Base-by-base conservation (phyloP, 148 eudicot genomes). In the Oxyria digyna region DNA sequence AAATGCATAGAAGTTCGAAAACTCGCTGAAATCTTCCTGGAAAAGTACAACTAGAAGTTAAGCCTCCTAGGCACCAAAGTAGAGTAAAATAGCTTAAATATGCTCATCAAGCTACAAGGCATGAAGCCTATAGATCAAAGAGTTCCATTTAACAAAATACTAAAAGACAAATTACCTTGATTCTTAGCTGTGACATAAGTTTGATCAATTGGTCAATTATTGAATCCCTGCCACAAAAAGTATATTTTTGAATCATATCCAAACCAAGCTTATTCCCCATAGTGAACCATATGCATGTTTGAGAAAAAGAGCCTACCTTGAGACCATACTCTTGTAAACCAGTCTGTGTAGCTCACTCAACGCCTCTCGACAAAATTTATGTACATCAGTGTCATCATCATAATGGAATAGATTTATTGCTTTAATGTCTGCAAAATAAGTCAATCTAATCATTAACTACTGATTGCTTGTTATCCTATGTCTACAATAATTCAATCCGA, bases 1-100 rank as follows among this genome's bases (percentile, higher is more conserved):
- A 81, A 94, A 94, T 69, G 84, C 90, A 75, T 94, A 94, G 74
- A 94, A 90, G 64, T 81, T 81, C 2, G 88, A 77, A 76, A 90
- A 94, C 74, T 90, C 96, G 11, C 80, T 73, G 77, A 78, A 88
- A 76, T 90, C 87, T 40, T 77, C 83, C 98, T 90, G 74, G 70
- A 77, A 72, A 67, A 26, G 62, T 68, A 43, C 71, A 45, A 10
- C 20, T 9, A 41, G 14, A 29, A n/a, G 57, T 55, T 31, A 68
- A 67, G 26, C 5, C 26, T 18, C 27, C 4, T 40, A 42, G 31
- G 7, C 63, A 69, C 59, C 20, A 42, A 17, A 69, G 10, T 26
- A 57, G 26, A 11, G 32, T 55, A 12, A 26, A 55, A 37, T 26
- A 27, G 72, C 68, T 63, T 8, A 20, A 10, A 64, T 23, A 38